Percentiles rank a stretch among this genome's conserved stretches.
phyloP scores from a whole-genome alignment of 75 land plant species.

The Gnetum montanum region DNA sequence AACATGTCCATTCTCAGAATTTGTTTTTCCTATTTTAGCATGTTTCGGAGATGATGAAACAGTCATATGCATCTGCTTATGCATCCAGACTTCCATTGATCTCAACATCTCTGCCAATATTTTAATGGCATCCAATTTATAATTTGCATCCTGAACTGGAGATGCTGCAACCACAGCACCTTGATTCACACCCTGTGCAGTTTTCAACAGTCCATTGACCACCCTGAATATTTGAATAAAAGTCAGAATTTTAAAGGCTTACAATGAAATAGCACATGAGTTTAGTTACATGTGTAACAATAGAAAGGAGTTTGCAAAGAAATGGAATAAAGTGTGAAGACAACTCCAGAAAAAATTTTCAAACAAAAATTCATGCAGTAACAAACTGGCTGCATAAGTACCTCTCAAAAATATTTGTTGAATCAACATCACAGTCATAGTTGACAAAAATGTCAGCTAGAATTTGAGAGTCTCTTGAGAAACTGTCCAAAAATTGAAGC shows the following conservation, averaged over 20 bases:
- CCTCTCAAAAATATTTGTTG: slow-evolving; percentile 89
- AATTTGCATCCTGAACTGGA: slow-evolving; percentile 54
- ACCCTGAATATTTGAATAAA: slow-evolving; percentile 65
- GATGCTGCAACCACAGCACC: slow-evolving; percentile 59
- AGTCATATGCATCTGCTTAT: slow-evolving; percentile 52
- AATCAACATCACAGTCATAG: slow-evolving; percentile 83
- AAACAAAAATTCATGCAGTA: neutral
- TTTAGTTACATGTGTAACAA: too few species aligned
- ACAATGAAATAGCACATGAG: too few species aligned
- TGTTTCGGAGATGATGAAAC: slow-evolving; percentile 25
- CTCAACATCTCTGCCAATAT: slow-evolving; percentile 58
- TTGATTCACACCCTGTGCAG: slow-evolving; percentile 69
- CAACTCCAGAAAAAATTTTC: neutral
- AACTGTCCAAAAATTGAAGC: slow-evolving; percentile 49
- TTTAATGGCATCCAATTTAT: slow-evolving; percentile 64
- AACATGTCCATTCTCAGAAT: slow-evolving; percentile 11
- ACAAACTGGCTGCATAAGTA: slow-evolving; percentile 14
- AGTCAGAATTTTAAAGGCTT: too few species aligned
- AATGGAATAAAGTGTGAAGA: neutral
- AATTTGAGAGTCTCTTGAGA: slow-evolving; percentile 53
- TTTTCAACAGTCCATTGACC: slow-evolving; percentile 76
- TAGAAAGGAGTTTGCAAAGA: too few species aligned
- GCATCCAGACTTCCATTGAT: slow-evolving; percentile 86
- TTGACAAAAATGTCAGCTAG: slow-evolving; percentile 73
- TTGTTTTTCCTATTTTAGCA: slow-evolving; percentile 25